Base-by-base conservation (phyloP, 495 filamentous ascomycete genomes). In the Platismatia glauca region DNA sequence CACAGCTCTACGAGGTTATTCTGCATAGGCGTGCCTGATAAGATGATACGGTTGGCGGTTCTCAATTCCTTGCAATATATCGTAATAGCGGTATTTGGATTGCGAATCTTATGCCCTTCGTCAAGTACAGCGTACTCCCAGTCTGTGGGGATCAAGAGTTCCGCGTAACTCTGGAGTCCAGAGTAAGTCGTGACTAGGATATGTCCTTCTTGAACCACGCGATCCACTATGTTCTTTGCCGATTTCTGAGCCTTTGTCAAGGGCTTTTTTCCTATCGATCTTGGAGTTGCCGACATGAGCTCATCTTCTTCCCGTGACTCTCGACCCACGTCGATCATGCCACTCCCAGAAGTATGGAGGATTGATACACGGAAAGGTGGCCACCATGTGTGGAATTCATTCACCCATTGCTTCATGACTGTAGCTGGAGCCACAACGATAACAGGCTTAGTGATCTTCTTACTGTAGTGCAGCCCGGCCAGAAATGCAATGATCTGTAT, bases 331-430 rank as follows among this genome's bases (percentile, higher is more conserved):
- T 95, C 90, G 22, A 97, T 76, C 94, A 97, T 97, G 4, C 94
- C 94, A 69, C 91, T 96, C 12, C 94, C 94, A 24, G 93, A 96
- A 0, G 89, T 88, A 74, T 98, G 94, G 44, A 98, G 75, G 64
- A 97, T 97, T 0, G 91, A 95, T 1, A 97, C 94, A 27, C 94
- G 85, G 34, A 98, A 79, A 24, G 94, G 86, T 20, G 94, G 94
- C 94, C 94, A 97, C 94, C 94, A 98, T 31, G 86, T 83, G 72
- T 97, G 94, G 67, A 98, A 97, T 69, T 98, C 94, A 63, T 95
- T 94, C 13, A 96, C 94, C 94, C 94, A 98, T 70, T 97, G 92
- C 63, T 88, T 89, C 76, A 98, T 84, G 16, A 97, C 88, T 1
- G 94, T 97, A 27, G 93, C 94, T 2, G 94, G 94, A 60, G 89